Conservation (phyloP, 164 flowering plant genomes). For the Magnolia sinica region DNA sequence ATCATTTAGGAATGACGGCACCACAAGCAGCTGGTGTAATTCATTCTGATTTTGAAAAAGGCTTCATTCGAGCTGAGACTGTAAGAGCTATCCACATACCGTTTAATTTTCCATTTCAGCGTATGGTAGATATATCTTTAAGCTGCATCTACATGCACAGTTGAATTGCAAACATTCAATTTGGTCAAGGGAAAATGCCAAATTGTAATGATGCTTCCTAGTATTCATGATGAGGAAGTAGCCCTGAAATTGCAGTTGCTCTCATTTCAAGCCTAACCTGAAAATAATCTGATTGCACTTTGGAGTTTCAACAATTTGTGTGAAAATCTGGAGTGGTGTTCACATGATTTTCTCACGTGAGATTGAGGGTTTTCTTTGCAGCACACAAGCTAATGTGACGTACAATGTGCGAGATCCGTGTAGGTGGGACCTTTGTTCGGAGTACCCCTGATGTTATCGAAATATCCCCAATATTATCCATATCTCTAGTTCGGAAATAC, state of each 20-base stretch:
- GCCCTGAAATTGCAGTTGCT: neutral
- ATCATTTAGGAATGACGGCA: conserved; percentile 84
- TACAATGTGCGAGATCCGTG: no score
- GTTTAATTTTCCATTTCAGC: neutral
- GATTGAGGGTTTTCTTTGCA: no score
- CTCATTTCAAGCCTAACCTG: neutral
- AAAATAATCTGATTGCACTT: neutral
- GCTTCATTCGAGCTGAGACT: conserved; percentile 97
- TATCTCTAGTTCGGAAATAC: no score
- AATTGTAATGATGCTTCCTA: neutral
- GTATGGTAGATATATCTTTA: no score
- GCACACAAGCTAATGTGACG: no score
- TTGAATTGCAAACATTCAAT: neutral
- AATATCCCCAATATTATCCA: no score
- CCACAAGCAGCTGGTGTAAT: conserved; percentile 99
- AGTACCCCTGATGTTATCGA: no score
- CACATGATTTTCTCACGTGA: no score
- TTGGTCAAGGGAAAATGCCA: neutral
- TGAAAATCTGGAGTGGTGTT: no score
- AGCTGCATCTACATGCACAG: neutral
- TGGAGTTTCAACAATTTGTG: neutral
- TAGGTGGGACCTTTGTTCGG: no score
- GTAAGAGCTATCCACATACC: conserved; percentile 38
- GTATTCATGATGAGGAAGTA: neutral
- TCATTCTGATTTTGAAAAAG: conserved; percentile 97